phyloP scores from a whole-genome alignment of 1,139 yeast genomes.

The Lodderomyces oxycetoniae region DNA sequence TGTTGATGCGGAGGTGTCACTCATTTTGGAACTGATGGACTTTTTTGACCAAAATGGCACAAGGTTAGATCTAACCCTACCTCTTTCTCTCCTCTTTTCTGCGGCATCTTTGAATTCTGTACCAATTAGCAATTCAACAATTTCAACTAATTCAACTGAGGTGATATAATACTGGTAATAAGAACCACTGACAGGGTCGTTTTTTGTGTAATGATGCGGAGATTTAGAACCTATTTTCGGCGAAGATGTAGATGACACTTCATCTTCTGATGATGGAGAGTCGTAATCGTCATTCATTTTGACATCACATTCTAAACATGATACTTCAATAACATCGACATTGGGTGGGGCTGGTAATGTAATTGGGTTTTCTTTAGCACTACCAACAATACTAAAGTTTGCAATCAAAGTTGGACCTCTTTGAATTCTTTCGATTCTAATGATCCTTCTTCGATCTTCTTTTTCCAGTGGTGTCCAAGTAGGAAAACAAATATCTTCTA shows the following conservation, averaged over 20 bases:
- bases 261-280: slow-evolving; percentile 21
- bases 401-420: slow-evolving; percentile 43
- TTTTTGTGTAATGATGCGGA: slow-evolving; percentile 13
- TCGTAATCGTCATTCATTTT: slow-evolving; percentile 24
- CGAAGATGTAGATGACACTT: slow-evolving; percentile 6
- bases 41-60: slow-evolving; percentile 66
- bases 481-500: slow-evolving; percentile 47
- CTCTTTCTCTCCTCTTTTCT: slow-evolving; percentile 55
- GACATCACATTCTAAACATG: slow-evolving; percentile 49
- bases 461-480: slow-evolving; percentile 46
- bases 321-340: slow-evolving; percentile 53
- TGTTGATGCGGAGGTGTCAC: slow-evolving; percentile 15
- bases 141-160: slow-evolving; percentile 60
- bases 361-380: slow-evolving; percentile 46
- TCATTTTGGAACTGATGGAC: slow-evolving; percentile 51
- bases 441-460: slow-evolving; percentile 50
- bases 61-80: slow-evolving; percentile 58
- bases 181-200: slow-evolving; percentile 17
- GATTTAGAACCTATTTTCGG: slow-evolving; percentile 9
- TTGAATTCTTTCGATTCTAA: slow-evolving; percentile 54
- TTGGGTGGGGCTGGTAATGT: slow-evolving; percentile 27
- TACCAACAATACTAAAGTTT: slow-evolving; percentile 48
- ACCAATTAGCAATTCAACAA: slow-evolving; percentile 57
- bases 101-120: slow-evolving; percentile 43
- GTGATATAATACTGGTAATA: slow-evolving; percentile 51